Conservation (phyloP, 1,284 basidiomycete genomes). For the Cystobasidium pallidum region DNA sequence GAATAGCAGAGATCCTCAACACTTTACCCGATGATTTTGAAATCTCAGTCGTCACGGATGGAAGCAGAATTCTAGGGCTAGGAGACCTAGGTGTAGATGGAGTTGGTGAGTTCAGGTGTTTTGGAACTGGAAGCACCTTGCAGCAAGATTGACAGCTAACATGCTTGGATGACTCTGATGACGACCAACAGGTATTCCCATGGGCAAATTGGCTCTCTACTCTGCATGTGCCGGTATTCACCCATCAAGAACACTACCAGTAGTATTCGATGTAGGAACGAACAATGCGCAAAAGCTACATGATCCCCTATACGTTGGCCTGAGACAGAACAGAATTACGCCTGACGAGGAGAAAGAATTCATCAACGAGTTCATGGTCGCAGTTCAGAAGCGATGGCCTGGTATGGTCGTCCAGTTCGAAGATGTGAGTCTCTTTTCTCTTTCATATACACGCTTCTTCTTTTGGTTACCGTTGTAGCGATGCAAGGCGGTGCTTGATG, state of each 20-base stretch:
- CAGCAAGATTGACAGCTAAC: too few species aligned
- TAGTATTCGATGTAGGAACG: slow-evolving; percentile 82
- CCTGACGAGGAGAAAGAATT: slow-evolving; percentile 69
- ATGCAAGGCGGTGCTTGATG: too few species aligned
- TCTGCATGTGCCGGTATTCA: slow-evolving; percentile 80
- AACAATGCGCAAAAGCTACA: slow-evolving; percentile 79
- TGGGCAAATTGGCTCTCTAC: slow-evolving; percentile 90
- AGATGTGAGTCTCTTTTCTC: slow-evolving; percentile 51
- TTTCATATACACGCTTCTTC: too few species aligned
- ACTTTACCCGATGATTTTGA: slow-evolving; percentile 55
- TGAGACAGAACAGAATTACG: slow-evolving; percentile 68
- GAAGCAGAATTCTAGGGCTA: slow-evolving; percentile 88
- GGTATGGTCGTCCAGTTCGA: slow-evolving; percentile 81
- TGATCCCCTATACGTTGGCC: slow-evolving; percentile 87
- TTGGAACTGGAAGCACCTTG: neutral
- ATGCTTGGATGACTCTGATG: too few species aligned
- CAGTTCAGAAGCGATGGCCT: slow-evolving; percentile 47
- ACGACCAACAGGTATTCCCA: slow-evolving; percentile 70
- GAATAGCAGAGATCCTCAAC: slow-evolving; percentile 56
- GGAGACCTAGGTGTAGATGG: slow-evolving; percentile 72
- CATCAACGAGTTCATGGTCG: slow-evolving; percentile 87
- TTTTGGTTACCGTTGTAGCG: too few species aligned
- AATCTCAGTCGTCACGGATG: slow-evolving; percentile 64
- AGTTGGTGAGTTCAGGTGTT: slow-evolving; percentile 37
- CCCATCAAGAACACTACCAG: slow-evolving; percentile 74